Conservation (phyloP, 2,329 filamentous ascomycete genomes). For the Chrysoporthe cubensis region DNA sequence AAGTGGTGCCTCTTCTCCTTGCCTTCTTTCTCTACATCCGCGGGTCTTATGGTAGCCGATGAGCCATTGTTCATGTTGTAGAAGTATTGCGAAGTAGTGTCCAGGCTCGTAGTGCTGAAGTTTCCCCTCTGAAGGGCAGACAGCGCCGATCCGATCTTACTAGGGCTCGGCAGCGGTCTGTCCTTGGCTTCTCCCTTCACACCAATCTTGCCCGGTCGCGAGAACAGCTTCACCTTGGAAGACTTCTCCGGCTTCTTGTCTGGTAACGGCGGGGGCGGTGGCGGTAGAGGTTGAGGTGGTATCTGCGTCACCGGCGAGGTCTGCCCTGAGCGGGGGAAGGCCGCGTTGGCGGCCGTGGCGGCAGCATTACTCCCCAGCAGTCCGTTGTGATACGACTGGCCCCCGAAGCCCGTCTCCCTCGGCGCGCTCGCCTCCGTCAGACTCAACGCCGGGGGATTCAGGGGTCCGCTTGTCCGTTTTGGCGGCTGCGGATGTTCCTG, state of each 20-base stretch:
- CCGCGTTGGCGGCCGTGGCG: slow-evolving; percentile 73
- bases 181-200: slow-evolving; percentile 70
- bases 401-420: slow-evolving; percentile 57
- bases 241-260: slow-evolving; percentile 72
- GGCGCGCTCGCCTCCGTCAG: slow-evolving; percentile 68
- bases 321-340: slow-evolving; percentile 68
- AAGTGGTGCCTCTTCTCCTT: slow-evolving; percentile 83
- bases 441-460: slow-evolving; percentile 66
- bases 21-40: slow-evolving; percentile 65
- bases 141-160: slow-evolving; percentile 69
- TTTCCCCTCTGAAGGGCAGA: slow-evolving; percentile 68
- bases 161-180: slow-evolving; percentile 72
- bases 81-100: slow-evolving; percentile 64
- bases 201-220: slow-evolving; percentile 74
- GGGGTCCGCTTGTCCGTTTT: slow-evolving; percentile 53
- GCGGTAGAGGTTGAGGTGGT: slow-evolving; percentile 42
- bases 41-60: slow-evolving; percentile 73
- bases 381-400: slow-evolving; percentile 62
- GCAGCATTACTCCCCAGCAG: slow-evolving; percentile 62
- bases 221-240: slow-evolving; percentile 80
- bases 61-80: slow-evolving; percentile 79
- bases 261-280: slow-evolving; percentile 45
- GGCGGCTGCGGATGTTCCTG: slow-evolving; percentile 41
- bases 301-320: slow-evolving; percentile 49
- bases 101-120: slow-evolving; percentile 74